phyloP scores from a whole-genome alignment of 805 yeast species.

The Komagataella kurtzmanii region DNA sequence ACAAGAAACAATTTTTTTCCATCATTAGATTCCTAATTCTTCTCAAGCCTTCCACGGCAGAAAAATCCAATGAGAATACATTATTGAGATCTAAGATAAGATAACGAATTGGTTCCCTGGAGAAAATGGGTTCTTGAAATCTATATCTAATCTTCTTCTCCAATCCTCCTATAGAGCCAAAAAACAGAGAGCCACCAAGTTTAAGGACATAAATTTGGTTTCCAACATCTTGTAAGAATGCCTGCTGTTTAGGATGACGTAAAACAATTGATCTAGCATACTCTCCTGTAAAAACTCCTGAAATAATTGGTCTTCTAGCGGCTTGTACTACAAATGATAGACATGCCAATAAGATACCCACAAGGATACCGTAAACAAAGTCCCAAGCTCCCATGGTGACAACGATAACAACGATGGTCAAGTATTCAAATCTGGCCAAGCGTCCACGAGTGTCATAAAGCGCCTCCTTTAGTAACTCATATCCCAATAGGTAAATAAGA shows the following conservation, averaged over 20 bases:
- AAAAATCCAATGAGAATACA: slow-evolving; percentile 74
- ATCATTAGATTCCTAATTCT: slow-evolving; percentile 69
- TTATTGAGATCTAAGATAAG: slow-evolving; percentile 75
- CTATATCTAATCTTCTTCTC: slow-evolving; percentile 60
- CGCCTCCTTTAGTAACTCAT: slow-evolving; percentile 81
- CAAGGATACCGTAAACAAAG: slow-evolving; percentile 84
- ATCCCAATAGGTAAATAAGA: slow-evolving; percentile 78
- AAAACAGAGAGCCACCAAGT: slow-evolving; percentile 79
- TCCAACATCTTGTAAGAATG: slow-evolving; percentile 74
- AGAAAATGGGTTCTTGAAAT: slow-evolving; percentile 41
- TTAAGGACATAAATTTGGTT: slow-evolving; percentile 82
- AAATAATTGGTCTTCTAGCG: slow-evolving; percentile 69
- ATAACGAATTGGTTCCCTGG: slow-evolving; percentile 56
- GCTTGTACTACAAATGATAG: slow-evolving; percentile 92
- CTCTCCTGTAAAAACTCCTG: slow-evolving; percentile 73
- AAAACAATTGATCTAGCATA: slow-evolving; percentile 87
- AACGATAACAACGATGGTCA: slow-evolving; percentile 78
- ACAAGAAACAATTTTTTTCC: slow-evolving; percentile 54
- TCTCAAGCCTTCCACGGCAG: slow-evolving; percentile 93
- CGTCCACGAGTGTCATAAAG: slow-evolving; percentile 74
- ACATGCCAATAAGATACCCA: slow-evolving; percentile 85
- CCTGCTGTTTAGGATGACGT: slow-evolving; percentile 81
- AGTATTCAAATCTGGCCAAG: slow-evolving; percentile 63
- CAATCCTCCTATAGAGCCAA: slow-evolving; percentile 90
- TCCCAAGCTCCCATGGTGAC: slow-evolving; percentile 92